Conservation (phyloP, 208 protist genomes). For the Leishmania turanica region DNA sequence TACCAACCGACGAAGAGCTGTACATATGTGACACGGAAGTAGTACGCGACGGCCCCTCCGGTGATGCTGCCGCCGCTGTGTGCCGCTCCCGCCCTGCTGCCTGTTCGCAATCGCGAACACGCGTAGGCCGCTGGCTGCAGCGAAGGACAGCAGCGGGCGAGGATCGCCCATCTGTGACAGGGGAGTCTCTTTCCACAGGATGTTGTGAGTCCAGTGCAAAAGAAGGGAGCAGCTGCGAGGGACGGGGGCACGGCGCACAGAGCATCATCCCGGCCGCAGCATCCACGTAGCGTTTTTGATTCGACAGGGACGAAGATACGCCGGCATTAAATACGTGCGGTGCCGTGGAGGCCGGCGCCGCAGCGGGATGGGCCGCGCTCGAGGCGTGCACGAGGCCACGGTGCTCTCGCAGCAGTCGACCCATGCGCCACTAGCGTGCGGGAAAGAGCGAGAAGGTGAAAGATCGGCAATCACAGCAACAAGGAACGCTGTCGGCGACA, state of each 20-base stretch:
- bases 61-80: background rate
- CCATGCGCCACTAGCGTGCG: background rate
- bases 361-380: background rate
- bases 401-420: constrained; percentile 3
- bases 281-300: background rate
- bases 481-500: background rate
- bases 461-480: background rate
- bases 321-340: background rate
- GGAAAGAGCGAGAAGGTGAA: background rate
- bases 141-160: background rate
- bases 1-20: background rate
- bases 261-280: background rate
- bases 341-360: background rate
- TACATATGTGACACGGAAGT: background rate
- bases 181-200: background rate
- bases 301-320: background rate
- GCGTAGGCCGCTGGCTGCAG: background rate
- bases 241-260: background rate
- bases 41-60: background rate
- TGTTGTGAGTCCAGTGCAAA: background rate
- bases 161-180: background rate
- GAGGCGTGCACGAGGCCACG: background rate
- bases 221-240: background rate
- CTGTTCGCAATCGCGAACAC: background rate
- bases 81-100: background rate